A percentile compares a stretch with the other conserved stretches of the same genome.
Evolutionary conservation across 176 grass and related monocot genomes (phyloP).

Genomic region (Neostapfia colusana): DNA sequence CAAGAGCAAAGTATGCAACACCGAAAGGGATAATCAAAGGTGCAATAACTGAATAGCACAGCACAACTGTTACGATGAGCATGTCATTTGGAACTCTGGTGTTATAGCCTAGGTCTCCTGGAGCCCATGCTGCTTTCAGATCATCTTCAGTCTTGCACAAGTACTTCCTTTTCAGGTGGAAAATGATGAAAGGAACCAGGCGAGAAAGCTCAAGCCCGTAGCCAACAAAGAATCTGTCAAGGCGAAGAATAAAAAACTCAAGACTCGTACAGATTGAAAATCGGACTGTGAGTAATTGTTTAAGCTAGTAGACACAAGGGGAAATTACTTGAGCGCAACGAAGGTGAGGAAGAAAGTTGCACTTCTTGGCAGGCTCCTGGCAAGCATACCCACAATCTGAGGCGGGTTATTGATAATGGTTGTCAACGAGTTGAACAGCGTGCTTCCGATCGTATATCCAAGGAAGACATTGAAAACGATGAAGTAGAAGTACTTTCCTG

Average conservation of each 20-base stretch:
- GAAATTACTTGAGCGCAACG: constrained; percentile 88
- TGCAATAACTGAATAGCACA: constrained; percentile 92
- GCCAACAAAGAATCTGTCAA: constrained; percentile 88
- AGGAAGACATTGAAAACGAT: constrained; percentile 92
- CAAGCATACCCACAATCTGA: constrained; percentile 45
- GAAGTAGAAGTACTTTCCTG: constrained; percentile 97
- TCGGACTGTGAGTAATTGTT: not conserved
- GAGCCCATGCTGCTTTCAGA: constrained; percentile 74
- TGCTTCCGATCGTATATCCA: constrained; percentile 42
- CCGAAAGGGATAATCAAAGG: constrained; percentile 90
- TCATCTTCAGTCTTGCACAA: constrained; percentile 96
- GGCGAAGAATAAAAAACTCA: constrained; percentile 34
- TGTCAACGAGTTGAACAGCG: constrained; percentile 51
- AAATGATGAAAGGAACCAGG: constrained; percentile 86
- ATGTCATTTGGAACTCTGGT: constrained; percentile 86
- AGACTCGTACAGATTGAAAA: not conserved
- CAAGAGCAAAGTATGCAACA: constrained; percentile 76
- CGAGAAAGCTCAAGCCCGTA: constrained; percentile 94
- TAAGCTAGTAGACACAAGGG: constrained; percentile 9
- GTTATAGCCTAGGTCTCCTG: constrained; percentile 61
- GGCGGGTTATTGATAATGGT: constrained; percentile 33
- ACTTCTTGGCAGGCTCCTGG: constrained; percentile 50
- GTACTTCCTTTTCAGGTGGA: constrained; percentile 88
- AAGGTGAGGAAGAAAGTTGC: constrained; percentile 93
- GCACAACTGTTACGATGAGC: constrained; percentile 77